Percentiles rank a stretch among this genome's conserved stretches.
phyloP scores from a whole-genome alignment of 2,329 filamentous ascomycete genomes.

The Coniochaeta sp. region DNA sequence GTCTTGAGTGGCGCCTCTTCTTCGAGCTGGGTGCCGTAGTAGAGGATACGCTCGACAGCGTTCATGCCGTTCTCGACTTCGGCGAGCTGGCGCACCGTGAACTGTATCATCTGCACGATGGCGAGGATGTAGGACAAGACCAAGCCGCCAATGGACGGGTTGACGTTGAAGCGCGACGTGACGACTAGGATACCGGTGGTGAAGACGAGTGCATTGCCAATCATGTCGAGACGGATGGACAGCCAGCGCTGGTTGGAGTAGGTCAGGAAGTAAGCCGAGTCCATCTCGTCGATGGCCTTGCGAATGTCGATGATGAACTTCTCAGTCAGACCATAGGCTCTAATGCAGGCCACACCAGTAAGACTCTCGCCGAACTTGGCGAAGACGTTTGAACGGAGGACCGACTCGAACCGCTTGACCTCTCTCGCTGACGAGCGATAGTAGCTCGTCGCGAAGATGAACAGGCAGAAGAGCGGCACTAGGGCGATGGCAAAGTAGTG shows the following conservation, averaged over 20 bases:
- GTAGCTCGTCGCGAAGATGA: constrained; percentile 76
- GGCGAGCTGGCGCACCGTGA: constrained; percentile 85
- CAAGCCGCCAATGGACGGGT: constrained; percentile 77
- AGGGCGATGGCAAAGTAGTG: constrained; percentile 69
- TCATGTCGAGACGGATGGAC: constrained; percentile 72
- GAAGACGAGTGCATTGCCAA: constrained; percentile 80
- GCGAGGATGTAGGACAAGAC: constrained; percentile 89
- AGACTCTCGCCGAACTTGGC: constrained; percentile 88
- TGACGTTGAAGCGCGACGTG: constrained; percentile 78
- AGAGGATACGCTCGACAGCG: constrained; percentile 81
- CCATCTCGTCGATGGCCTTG: constrained; percentile 78
- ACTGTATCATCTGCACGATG: constrained; percentile 94
- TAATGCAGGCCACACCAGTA: constrained; percentile 74
- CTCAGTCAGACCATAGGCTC: constrained; percentile 76
- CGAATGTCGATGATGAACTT: constrained; percentile 67
- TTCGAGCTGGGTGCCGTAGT: constrained; percentile 81
- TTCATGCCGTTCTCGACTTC: constrained; percentile 99
- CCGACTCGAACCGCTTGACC: constrained; percentile 87
- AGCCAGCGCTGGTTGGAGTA: constrained; percentile 96
- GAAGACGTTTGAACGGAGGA: constrained; percentile 81
- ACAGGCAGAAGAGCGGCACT: constrained; percentile 62
- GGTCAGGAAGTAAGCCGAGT: constrained; percentile 88
- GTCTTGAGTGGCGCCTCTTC: constrained; percentile 83
- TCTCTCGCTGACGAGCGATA: constrained; percentile 88
- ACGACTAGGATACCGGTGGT: constrained; percentile 85